Percentiles rank a stretch among this genome's conserved stretches.
Evolutionary conservation across 2,329 filamentous ascomycete genomes (phyloP).

Genomic region (Fusarium subtropicale): DNA sequence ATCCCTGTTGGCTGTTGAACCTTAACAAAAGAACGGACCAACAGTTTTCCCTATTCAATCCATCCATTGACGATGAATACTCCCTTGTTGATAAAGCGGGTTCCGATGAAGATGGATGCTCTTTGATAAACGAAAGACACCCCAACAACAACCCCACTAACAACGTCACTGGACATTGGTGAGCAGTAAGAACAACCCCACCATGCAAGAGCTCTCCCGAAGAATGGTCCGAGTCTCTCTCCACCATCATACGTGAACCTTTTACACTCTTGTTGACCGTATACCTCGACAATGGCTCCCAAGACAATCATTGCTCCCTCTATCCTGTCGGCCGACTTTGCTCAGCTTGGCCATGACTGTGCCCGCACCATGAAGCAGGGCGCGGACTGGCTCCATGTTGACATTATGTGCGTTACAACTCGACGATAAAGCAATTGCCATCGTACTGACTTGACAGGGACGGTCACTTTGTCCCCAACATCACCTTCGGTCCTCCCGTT

Average conservation of each 20-base stretch:
- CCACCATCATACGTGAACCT: conserved; percentile 35
- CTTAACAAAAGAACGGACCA: background rate
- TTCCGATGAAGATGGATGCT: conserved; percentile 8
- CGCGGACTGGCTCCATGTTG: conserved; percentile 93
- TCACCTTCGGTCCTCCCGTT: conserved; percentile 95
- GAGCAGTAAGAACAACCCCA: conserved; percentile 30
- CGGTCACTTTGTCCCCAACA: conserved; percentile 98
- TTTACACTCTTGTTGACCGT: conserved; percentile 5
- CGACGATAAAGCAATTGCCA: background rate
- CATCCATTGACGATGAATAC: background rate
- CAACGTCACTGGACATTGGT: conserved; percentile 38
- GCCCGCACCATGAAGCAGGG: conserved; percentile 85
- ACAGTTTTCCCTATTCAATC: background rate
- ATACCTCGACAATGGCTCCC: conserved; percentile 75
- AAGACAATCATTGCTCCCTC: conserved; percentile 96
- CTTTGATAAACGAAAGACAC: conserved; percentile 4
- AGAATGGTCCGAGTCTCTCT: conserved; percentile 30
- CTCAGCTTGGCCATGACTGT: conserved; percentile 86
- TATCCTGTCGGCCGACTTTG: conserved; percentile 98
- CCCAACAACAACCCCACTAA: conserved; percentile 35
- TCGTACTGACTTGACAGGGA: conserved; percentile 70
- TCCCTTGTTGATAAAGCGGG: conserved; percentile 13
- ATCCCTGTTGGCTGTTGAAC: conserved; percentile 5
- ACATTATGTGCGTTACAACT: conserved; percentile 75
- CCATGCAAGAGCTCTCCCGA: conserved; percentile 13